phyloP scores from a whole-genome alignment of 352 stramenopile species.

The Phytophthora niederhauseri region DNA sequence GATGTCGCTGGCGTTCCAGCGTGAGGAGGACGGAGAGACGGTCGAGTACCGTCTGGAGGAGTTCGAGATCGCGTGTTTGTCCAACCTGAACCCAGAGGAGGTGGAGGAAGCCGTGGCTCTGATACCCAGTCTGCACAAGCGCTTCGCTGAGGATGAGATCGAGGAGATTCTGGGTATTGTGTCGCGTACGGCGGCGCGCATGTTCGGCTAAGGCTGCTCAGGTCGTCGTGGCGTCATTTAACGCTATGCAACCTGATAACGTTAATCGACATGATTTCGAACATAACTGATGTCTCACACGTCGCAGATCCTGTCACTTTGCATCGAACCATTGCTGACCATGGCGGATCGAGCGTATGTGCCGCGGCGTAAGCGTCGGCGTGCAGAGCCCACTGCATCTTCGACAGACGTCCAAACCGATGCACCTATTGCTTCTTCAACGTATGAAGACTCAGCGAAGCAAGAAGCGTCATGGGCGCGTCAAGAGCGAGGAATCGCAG shows the following conservation, averaged over 20 bases:
- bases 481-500: conserved; percentile 55
- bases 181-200: conserved; percentile 84
- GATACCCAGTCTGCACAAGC: conserved; percentile 90
- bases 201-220: conserved; percentile 63
- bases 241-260: conserved; percentile 14
- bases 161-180: conserved; percentile 91
- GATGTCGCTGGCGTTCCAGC: conserved; percentile 86
- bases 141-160: conserved; percentile 90
- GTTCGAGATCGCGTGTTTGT: conserved; percentile 91
- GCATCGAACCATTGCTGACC: background rate
- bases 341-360: conserved; percentile 41
- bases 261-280: conserved; percentile 21
- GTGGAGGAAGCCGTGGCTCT: conserved; percentile 89
- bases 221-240: conserved; percentile 11
- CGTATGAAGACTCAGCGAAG: conserved; percentile 1
- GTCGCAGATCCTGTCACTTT: conserved; percentile 16
- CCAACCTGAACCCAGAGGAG: conserved; percentile 91
- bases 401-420: background rate
- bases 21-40: conserved; percentile 70
- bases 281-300: conserved; percentile 14
- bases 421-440: background rate
- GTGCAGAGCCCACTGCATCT: conserved; percentile 16
- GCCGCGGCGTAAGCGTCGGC: conserved; percentile 48
- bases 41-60: conserved; percentile 87
- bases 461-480: conserved; percentile 59